Conservation (phyloP, 192 early-diverging fungal species). For the Coemansia sp. region DNA sequence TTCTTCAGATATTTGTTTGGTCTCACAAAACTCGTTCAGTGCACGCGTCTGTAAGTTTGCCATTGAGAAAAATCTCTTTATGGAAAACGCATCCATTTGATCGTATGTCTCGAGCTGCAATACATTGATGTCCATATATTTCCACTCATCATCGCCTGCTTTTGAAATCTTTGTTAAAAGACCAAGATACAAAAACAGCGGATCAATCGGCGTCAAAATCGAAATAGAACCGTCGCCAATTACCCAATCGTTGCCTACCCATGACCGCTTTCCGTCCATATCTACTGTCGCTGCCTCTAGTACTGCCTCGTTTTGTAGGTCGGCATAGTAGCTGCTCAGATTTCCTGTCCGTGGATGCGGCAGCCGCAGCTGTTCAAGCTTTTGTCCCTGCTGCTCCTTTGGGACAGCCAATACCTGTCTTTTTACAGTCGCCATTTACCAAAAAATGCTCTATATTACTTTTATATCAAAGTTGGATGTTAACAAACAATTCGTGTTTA, state of each 20-base stretch:
- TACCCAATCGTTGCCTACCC: conserved; percentile 34
- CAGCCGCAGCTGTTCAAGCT: conserved; percentile 34
- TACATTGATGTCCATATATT: conserved; percentile 35
- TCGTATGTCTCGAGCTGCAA: conserved; percentile 31
- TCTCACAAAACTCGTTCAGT: conserved; percentile 26
- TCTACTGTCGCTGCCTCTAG: conserved; percentile 32
- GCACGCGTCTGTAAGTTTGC: not conserved
- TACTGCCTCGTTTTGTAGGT: conserved; percentile 16
- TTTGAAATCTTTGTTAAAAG: conserved; percentile 24
- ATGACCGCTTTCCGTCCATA: conserved; percentile 40
- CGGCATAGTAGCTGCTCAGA: conserved; percentile 36
- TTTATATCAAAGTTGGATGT: not conserved
- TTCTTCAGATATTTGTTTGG: conserved; percentile 14
- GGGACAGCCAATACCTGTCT: conserved; percentile 25
- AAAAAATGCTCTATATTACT: not conserved
- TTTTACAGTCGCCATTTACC: conserved; percentile 1
- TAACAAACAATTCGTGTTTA: no score
- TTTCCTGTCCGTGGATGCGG: conserved; percentile 25
- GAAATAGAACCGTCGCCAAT: conserved; percentile 19
- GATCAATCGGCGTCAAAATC: conserved; percentile 34
- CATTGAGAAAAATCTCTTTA: conserved; percentile 20
- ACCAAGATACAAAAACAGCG: conserved; percentile 37
- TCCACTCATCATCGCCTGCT: conserved; percentile 19
- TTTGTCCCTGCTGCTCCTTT: conserved; percentile 10
- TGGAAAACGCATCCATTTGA: conserved; percentile 20